phyloP scores from a whole-genome alignment of 805 yeast genomes.

The Yarrowia bubula region DNA sequence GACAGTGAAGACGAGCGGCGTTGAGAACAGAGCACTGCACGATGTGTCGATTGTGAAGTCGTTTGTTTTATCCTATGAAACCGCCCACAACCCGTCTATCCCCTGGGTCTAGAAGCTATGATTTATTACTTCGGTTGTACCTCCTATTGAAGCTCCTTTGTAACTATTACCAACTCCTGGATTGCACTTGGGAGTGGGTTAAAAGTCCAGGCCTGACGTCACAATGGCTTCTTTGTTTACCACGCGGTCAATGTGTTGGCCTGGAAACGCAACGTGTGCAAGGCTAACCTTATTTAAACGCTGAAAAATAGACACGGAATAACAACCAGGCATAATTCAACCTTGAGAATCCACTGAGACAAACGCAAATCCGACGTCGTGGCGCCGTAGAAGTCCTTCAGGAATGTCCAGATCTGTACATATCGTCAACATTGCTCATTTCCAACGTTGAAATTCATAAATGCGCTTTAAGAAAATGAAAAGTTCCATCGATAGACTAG shows the following conservation, averaged over 20 bases:
- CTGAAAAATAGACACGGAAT: constrained; percentile 13
- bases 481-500: too few relatives aligned
- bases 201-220: constrained; percentile 2
- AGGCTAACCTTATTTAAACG: not conserved
- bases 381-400: not conserved
- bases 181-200: not conserved
- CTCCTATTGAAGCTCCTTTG: not conserved
- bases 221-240: constrained; percentile 17
- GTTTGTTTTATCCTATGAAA: not conserved
- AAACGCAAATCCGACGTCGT: not conserved
- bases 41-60: too few relatives aligned
- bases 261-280: constrained; percentile 19
- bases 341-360: not conserved
- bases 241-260: constrained; percentile 22
- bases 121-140: not conserved
- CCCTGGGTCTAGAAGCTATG: too few relatives aligned
- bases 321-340: not conserved
- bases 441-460: too few relatives aligned
- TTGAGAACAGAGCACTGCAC: not conserved
- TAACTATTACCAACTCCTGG: constrained; percentile 4
- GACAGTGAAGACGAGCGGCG: not conserved
- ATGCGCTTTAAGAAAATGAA: too few relatives aligned
- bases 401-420: too few relatives aligned
- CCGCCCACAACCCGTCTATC: too few relatives aligned
- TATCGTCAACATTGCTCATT: not conserved